Evolutionary conservation across 2,329 filamentous ascomycete genomes (phyloP), one percentile per base, ranked within the genome.

Genomic region (Fusarium luffae): DNA sequence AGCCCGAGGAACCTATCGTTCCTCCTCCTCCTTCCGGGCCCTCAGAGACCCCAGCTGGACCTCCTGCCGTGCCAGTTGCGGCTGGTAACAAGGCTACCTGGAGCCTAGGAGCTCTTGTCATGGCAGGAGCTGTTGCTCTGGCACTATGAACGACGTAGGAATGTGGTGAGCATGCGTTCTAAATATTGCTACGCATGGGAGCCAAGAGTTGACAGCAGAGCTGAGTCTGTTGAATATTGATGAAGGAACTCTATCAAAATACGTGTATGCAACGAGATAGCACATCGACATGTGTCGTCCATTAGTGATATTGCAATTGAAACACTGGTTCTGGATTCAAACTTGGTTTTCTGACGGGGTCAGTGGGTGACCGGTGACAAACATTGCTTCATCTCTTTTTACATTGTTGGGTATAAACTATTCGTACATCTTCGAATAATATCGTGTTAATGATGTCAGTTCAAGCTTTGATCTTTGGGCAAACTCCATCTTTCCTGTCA

Each of bases 51-150:
- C 50, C 66, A 23, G 40, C 37, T 28, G 28, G 16, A 21, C 51
- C 59, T 14, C 12, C 77, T 44, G 60, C 72, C 4, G 69, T 76
- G 48, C 71, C 81, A 23, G 78, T 78, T 40, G 82, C 77, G 41
- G 82, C 76, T 23, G 82, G 79, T 48, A 78, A 79, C 51, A 80
- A 78, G 71, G 64, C 76, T 34, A 76, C 75, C 40, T 72, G 78
- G 28, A 79, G 78, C 54, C 54, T 80, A 25, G 80, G 79, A 27
- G 79, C 79, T 57, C 74, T 83, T 43, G 70, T 81, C 48, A 58
- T 82, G 32, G 82, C 77, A 43, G 82, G 79, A 60, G 61, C 82
- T 40, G 80, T 77, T 51, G 80, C 78, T 23, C 55, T 84, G 42
- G 71, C 79, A 59, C 67, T 83, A 63, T 83, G 78, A 73, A 46